A percentile compares a stretch with the other conserved stretches of the same genome.
These are phyloP conservation scores for Podospora anserina DNA, from an alignment of 495 filamentous ascomycete species.

Conservation along the genomic window DNA sequence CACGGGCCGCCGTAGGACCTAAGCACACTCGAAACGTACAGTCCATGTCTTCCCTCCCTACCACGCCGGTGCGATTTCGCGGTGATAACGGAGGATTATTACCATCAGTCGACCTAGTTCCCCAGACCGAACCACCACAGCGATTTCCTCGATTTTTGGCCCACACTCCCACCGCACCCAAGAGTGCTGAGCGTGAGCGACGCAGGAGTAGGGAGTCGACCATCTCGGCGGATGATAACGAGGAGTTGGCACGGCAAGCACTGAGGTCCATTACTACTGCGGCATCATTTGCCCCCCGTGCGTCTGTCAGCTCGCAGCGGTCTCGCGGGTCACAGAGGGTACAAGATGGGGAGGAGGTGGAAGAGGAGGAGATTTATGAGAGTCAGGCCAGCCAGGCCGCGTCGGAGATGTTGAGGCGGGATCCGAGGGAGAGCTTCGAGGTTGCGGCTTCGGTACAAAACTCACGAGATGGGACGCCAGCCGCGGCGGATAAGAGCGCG, in stretches of 20 bases:
- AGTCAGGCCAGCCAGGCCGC: conserved; percentile 54
- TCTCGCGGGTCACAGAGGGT: conserved; percentile 20
- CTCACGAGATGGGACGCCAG: conserved; percentile 44
- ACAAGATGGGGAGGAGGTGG: conserved; percentile 30
- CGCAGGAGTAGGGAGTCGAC: conserved; percentile 80
- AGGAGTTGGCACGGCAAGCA: conserved; percentile 55
- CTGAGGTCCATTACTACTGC: conserved; percentile 57
- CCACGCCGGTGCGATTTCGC: conserved; percentile 59
- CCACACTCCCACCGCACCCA: conserved; percentile 28
- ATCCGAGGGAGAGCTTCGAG: conserved; percentile 51
- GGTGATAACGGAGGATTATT: conserved; percentile 46
- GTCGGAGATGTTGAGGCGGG: conserved; percentile 53
- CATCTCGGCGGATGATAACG: conserved; percentile 77
- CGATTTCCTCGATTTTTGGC: conserved; percentile 31
- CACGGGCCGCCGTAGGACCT: conserved; percentile 45
- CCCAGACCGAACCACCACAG: conserved; percentile 52
- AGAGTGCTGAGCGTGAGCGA: conserved; percentile 21
- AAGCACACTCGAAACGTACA: conserved; percentile 66
- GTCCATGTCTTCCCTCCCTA: conserved; percentile 76
- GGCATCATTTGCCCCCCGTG: conserved; percentile 41
- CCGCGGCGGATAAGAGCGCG: conserved; percentile 42
- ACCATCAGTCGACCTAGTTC: conserved; percentile 55
- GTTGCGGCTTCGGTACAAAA: conserved; percentile 41
- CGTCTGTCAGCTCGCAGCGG: conserved; percentile 29
- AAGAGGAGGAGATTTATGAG: conserved; percentile 43